phyloP scores from a whole-genome alignment of 805 yeast genomes.

The Candida tallmaniae region DNA sequence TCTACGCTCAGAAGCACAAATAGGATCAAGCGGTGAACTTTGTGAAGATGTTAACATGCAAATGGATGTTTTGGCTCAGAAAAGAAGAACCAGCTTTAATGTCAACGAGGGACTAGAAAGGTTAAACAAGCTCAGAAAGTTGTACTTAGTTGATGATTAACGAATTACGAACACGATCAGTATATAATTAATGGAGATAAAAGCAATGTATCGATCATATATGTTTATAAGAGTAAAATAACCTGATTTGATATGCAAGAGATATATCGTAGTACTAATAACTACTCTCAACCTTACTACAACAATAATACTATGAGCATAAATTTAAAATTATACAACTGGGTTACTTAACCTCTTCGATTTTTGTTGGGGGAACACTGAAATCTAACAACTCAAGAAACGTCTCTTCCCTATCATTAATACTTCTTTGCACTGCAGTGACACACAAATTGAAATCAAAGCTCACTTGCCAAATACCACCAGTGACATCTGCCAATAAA shows the following conservation, averaged over 20 bases:
- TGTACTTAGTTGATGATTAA: slow-evolving; percentile 20
- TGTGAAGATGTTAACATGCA: slow-evolving; percentile 10
- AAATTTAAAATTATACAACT: slow-evolving; percentile 20
- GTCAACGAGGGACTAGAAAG: slow-evolving; percentile 29
- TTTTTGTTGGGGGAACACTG: slow-evolving; percentile 32
- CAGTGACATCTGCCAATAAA: slow-evolving; percentile 66
- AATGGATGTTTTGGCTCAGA: slow-evolving; percentile 8
- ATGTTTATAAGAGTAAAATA: no score
- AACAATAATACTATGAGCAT: not conserved
- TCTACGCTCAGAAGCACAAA: slow-evolving; percentile 15
- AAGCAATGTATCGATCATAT: no score
- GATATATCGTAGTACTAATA: not conserved
- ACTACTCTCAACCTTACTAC: not conserved
- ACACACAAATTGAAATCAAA: slow-evolving; percentile 81
- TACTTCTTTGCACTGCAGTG: slow-evolving; percentile 73
- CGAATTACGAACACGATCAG: not conserved
- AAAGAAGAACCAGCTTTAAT: slow-evolving; percentile 17
- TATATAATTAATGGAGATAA: no score
- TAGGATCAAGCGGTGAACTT: slow-evolving; percentile 25
- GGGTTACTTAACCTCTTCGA: not conserved
- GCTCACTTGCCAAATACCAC: slow-evolving; percentile 92
- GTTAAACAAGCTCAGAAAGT: slow-evolving; percentile 29
- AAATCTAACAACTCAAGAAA: slow-evolving; percentile 84
- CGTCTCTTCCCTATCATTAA: slow-evolving; percentile 55
- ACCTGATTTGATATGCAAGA: no score